phyloP scores from a whole-genome alignment of 345 rosid species.

The Hevea brasiliensis region DNA sequence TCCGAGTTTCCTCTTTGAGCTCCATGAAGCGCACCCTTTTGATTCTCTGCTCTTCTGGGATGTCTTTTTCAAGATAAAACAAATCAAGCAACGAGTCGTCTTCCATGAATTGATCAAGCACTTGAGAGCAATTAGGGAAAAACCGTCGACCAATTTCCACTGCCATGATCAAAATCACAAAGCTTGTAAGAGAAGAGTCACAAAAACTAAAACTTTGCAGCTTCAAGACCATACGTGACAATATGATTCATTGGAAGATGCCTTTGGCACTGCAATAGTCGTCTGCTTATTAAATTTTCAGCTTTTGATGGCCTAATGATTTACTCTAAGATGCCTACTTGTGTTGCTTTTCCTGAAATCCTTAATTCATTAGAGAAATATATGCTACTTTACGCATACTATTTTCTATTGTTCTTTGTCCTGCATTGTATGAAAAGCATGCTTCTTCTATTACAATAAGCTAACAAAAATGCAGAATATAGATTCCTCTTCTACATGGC shows the following conservation, averaged over 20 bases:
- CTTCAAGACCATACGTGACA: not conserved
- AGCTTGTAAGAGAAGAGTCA: slow-evolving; percentile 7
- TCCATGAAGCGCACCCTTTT: slow-evolving; percentile 74
- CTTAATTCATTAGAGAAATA: too few species aligned
- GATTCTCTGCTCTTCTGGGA: slow-evolving; percentile 53
- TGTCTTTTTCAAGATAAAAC: slow-evolving; percentile 69
- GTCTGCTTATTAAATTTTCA: not conserved
- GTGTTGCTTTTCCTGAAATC: too few species aligned
- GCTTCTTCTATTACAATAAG: too few species aligned
- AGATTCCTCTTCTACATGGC: too few species aligned
- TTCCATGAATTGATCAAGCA: slow-evolving; percentile 95
- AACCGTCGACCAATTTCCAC: slow-evolving; percentile 85
- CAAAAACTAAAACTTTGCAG: not conserved
- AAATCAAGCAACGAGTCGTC: slow-evolving; percentile 88
- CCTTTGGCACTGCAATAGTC: not conserved
- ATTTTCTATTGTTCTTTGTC: too few species aligned
- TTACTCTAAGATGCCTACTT: too few species aligned
- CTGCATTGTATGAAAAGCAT: too few species aligned
- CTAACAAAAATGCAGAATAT: too few species aligned
- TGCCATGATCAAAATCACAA: slow-evolving; percentile 31
- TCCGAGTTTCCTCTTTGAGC: slow-evolving; percentile 77
- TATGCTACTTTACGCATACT: too few species aligned
- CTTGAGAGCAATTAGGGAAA: slow-evolving; percentile 87
- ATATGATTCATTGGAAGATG: too few species aligned
- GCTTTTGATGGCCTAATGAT: not conserved